Evolutionary conservation across 176 grass and related monocot genomes (phyloP).

Genomic region (Pharus latifolius): DNA sequence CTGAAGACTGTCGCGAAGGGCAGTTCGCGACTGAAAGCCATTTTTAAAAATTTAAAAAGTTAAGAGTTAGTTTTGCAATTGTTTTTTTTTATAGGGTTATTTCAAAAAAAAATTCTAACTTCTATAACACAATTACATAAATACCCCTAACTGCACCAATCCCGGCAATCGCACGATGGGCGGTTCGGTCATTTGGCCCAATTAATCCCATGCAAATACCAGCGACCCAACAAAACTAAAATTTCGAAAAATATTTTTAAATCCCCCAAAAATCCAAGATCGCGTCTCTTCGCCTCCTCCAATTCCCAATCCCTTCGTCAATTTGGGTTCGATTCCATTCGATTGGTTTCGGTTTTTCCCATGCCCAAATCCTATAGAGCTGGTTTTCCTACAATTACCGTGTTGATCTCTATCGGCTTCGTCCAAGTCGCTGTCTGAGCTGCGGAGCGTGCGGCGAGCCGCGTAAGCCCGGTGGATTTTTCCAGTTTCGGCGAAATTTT

Average conservation of each 20-base stretch:
- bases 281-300: neutral
- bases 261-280: neutral
- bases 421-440: too few relatives aligned
- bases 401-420: neutral
- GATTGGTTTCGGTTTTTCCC: neutral
- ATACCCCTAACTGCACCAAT: neutral
- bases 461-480: neutral
- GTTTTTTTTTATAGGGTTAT: too few relatives aligned
- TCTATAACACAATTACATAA: neutral
- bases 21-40: too few relatives aligned
- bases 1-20: too few relatives aligned
- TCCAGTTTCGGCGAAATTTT: neutral
- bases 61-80: too few relatives aligned
- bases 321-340: neutral
- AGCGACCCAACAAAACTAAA: neutral
- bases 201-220: too few relatives aligned
- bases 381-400: neutral
- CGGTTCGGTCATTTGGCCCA: neutral
- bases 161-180: neutral
- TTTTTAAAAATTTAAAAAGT: too few relatives aligned
- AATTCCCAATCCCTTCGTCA: conserved; percentile 1
- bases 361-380: neutral
- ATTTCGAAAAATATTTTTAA: neutral
- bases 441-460: neutral
- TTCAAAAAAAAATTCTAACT: too few relatives aligned